Evolutionary conservation across 2,329 filamentous ascomycete species (phyloP), one percentile per base, ranked within the genome.

Genomic region (Basipetospora chlamydospora): DNA sequence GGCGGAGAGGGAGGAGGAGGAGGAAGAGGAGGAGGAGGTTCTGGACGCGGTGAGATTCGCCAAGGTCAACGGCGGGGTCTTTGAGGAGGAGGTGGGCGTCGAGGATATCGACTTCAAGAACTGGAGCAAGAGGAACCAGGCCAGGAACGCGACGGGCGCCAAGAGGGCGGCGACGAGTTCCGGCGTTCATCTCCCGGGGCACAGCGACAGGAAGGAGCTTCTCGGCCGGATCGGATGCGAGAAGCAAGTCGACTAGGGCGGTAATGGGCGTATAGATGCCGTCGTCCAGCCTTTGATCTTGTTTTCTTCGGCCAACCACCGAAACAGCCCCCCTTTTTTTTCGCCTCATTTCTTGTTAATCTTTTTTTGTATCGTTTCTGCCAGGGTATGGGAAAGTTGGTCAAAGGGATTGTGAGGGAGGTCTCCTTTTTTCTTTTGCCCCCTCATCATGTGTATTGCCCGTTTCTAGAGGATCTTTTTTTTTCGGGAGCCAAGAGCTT

Each of bases 201-300:
- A 80, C 54, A 78, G 77, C 47, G 80, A 84, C 54, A 71, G 78
- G 47, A 90, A 88, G 63, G 83, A 87, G 54, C 62, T 90, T 45
- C 65, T 90, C 37, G 80, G 81, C 30, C 67, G 83, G 37, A 90
- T 90, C 49, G 83, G 83, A 33, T 90, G 83, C 54, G 80, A 86
- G 56, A 85, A 85, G 64, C 79, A 74, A 16, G 35, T 37, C 16
- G 35, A 37, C 16, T 37, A 20, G 31, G 18, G 17, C 6, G 34
- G 15, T 17, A 8, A 12, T 4, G 15, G 4, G 28, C 10, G 10
- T 30, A 16, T 15, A 9, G 28, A 29, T n/a, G 26, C 12, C 5
- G 26, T n/a, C 8, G 26, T n/a, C 26, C 15, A 12, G 26, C 26
- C 15, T 28, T 28, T 28, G n/a, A 13, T 26, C 13, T 26, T 3